These are phyloP conservation scores for Pichia inconspicua DNA, from an alignment of 1,139 yeast genomes.

Conservation along the genomic window DNA sequence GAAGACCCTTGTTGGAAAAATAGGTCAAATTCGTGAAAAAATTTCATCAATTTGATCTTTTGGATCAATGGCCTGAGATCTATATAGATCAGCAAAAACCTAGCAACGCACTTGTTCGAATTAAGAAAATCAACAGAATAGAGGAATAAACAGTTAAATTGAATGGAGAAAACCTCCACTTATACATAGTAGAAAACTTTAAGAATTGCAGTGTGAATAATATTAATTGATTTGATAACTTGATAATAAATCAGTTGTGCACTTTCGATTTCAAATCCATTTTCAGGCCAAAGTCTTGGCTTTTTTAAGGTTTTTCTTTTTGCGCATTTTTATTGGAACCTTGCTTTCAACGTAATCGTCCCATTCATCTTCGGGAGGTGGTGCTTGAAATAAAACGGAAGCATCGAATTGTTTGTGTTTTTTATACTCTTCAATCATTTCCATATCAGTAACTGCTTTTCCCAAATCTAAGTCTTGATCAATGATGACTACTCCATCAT, in stretches of 20 bases:
- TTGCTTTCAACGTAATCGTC: constrained; percentile 6
- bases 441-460: background rate
- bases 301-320: constrained; percentile 2
- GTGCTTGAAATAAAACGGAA: background rate
- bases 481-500: background rate
- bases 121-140: no score
- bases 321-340: constrained; percentile 5
- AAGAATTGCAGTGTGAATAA: background rate
- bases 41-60: no score
- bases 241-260: background rate
- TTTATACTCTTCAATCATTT: background rate
- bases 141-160: background rate
- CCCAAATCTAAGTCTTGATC: background rate
- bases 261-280: background rate
- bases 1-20: no score
- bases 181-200: background rate
- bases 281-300: background rate
- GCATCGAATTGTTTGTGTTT: background rate
- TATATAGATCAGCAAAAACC: no score
- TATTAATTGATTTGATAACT: background rate
- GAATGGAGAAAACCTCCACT: background rate
- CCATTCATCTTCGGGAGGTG: constrained; percentile 9
- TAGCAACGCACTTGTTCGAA: no score
- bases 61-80: no score
- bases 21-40: no score